A percentile compares a stretch with the other conserved stretches of the same genome.
phyloP scores from a whole-genome alignment of 2,329 filamentous ascomycete species.

The Colletotrichum sp. region DNA sequence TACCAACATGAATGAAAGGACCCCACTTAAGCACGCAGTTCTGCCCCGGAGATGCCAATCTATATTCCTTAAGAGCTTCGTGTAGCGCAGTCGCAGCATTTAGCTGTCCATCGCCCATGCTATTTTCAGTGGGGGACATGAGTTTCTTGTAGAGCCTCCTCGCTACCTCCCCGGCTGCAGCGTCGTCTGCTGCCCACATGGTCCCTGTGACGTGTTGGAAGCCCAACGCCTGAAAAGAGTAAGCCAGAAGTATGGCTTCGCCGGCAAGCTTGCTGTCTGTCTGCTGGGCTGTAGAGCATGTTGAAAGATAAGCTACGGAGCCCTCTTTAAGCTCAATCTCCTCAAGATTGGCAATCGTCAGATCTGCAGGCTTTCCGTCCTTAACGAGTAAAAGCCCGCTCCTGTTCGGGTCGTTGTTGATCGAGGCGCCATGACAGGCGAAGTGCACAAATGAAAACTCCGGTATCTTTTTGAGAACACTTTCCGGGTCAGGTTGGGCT shows the following conservation, averaged over 20 bases:
- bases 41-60: neutral
- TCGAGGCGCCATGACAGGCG: neutral
- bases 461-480: neutral
- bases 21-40: neutral
- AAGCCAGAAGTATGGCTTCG: neutral
- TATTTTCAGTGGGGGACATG: rapidly evolving
- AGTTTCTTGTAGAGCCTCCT: neutral
- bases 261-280: neutral
- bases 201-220: neutral
- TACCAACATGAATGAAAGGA: neutral
- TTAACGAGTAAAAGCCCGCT: neutral
- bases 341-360: neutral
- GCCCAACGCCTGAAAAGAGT: neutral
- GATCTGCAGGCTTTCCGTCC: neutral
- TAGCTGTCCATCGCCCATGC: rapidly evolving
- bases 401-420: neutral
- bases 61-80: neutral
- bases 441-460: neutral
- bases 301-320: neutral
- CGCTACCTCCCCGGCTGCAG: neutral
- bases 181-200: neutral
- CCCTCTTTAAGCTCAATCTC: neutral
- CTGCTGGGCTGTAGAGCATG: neutral
- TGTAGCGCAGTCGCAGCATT: neutral
- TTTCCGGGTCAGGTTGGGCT: neutral